Percentiles rank a stretch among this genome's conserved stretches.
These are phyloP conservation scores for Trichophyton rubrum DNA, from an alignment of 2,329 filamentous ascomycete species.

Conservation along the genomic window DNA sequence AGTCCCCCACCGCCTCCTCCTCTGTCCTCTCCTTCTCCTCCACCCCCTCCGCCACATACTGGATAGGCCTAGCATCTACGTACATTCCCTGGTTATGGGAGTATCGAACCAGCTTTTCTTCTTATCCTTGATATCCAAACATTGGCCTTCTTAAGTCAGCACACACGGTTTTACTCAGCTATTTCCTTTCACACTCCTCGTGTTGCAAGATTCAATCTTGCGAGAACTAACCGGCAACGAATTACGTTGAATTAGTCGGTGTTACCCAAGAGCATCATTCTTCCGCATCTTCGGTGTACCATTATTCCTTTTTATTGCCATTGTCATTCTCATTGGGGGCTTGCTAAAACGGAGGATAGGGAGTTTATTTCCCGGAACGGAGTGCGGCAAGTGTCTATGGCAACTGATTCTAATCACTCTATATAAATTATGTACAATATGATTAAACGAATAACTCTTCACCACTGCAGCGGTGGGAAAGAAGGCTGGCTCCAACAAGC, in stretches of 20 bases:
- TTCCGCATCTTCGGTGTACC: background rate
- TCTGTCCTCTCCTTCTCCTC: constrained; percentile 13
- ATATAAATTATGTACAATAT: background rate
- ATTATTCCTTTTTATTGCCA: background rate
- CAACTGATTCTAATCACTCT: background rate
- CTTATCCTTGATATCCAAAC: background rate
- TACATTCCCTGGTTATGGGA: too few relatives aligned
- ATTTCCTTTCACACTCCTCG: background rate
- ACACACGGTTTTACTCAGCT: background rate
- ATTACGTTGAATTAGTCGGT: background rate
- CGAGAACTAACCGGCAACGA: background rate
- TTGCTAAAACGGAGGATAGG: too few relatives aligned
- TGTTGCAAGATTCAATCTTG: background rate
- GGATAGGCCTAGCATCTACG: background rate
- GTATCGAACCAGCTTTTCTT: background rate
- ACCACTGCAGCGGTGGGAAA: background rate
- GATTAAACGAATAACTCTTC: background rate
- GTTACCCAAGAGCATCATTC: background rate
- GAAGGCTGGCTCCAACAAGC: constrained; percentile 2
- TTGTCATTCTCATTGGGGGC: too few relatives aligned
- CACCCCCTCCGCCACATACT: constrained; percentile 2
- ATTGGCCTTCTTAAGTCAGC: background rate
- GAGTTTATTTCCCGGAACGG: background rate
- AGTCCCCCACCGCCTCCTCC: constrained; percentile 12
- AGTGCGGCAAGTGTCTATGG: background rate